Evolutionary conservation across 306 rosid species (phyloP).

Genomic region (Cucurbita maxima): DNA sequence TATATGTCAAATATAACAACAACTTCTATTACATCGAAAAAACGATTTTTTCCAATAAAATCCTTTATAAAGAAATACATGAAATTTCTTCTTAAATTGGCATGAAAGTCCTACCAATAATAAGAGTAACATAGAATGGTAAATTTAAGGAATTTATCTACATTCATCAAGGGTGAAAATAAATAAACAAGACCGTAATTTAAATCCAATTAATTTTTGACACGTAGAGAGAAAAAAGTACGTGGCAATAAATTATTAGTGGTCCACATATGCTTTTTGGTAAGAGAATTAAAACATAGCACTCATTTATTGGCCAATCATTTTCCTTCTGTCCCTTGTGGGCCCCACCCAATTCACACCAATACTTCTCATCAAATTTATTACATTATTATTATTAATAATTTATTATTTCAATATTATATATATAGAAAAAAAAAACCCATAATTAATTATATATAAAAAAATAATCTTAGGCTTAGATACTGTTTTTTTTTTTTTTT

Average conservation of each 20-base stretch:
- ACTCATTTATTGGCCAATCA: conserved; percentile 2
- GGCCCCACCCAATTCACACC: not conserved
- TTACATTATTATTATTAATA: too few species aligned
- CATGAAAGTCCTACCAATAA: not conserved
- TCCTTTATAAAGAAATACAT: not conserved
- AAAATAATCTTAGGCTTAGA: conserved; percentile 1
- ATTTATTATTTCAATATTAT: too few species aligned
- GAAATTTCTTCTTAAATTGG: not conserved
- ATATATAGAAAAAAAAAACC: too few species aligned
- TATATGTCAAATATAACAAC: too few species aligned
- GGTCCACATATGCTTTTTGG: not conserved
- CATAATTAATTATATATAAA: not conserved
- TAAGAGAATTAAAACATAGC: not conserved
- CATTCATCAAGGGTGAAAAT: not conserved
- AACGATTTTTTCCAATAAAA: not conserved
- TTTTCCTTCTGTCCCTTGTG: not conserved
- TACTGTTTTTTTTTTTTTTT: not conserved
- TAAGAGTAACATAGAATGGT: not conserved
- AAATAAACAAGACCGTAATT: not conserved
- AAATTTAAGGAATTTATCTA: not conserved
- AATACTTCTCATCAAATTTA: not conserved
- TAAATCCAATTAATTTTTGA: not conserved
- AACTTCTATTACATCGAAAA: too few species aligned
- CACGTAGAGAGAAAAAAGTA: not conserved
- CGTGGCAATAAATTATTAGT: not conserved